Evolutionary conservation across 192 early-diverging fungal genomes (phyloP).

Genomic region (Coemansia sp.): DNA sequence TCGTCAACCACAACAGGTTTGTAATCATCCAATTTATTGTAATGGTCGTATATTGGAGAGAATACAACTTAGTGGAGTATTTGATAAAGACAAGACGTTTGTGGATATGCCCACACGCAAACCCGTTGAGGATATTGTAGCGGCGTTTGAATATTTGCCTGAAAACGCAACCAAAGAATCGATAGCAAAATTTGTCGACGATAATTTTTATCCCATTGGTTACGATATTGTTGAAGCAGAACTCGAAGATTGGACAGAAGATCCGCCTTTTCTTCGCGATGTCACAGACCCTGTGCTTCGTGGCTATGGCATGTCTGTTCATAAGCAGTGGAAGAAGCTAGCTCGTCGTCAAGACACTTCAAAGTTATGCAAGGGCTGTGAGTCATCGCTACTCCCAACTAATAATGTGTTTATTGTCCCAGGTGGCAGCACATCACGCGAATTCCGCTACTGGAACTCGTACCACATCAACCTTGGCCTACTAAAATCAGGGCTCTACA

Average conservation of each 20-base stretch:
- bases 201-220: conserved; percentile 61
- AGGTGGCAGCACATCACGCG: conserved; percentile 63
- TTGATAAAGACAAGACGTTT: conserved; percentile 70
- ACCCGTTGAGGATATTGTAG: conserved; percentile 56
- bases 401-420: conserved; percentile 64
- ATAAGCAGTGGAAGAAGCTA: conserved; percentile 63
- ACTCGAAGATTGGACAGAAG: conserved; percentile 55
- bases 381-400: conserved; percentile 53
- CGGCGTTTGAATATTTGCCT: conserved; percentile 53
- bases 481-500: conserved; percentile 56
- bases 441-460: conserved; percentile 73
- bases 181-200: conserved; percentile 59
- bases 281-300: conserved; percentile 56
- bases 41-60: conserved; percentile 58
- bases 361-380: conserved; percentile 59
- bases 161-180: conserved; percentile 23
- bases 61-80: conserved; percentile 61
- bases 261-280: conserved; percentile 54
- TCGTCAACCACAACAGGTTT: conserved; percentile 35
- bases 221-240: conserved; percentile 53
- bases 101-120: conserved; percentile 68
- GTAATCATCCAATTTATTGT: conserved; percentile 69
- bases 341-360: conserved; percentile 56
- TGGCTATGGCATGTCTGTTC: conserved; percentile 58
- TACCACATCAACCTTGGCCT: conserved; percentile 68